phyloP scores from a whole-genome alignment of 2,329 filamentous ascomycete species.

The Beauveria sp. region DNA sequence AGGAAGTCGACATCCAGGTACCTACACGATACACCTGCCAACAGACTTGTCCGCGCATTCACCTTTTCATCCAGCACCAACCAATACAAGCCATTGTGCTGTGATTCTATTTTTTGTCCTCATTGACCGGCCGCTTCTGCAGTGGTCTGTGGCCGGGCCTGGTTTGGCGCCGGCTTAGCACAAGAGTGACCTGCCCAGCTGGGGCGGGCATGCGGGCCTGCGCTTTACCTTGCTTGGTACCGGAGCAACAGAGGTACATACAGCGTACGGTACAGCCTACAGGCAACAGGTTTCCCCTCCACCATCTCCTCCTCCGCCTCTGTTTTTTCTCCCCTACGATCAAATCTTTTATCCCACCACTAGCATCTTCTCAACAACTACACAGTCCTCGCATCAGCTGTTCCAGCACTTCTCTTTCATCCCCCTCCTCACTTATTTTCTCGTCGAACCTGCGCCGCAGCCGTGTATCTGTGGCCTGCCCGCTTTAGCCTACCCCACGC shows the following conservation, averaged over 20 bases:
- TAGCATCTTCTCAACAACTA: neutral
- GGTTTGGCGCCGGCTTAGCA: slow-evolving; percentile 5
- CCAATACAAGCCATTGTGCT: neutral
- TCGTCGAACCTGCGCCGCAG: neutral
- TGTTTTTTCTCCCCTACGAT: neutral
- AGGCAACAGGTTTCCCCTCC: slow-evolving; percentile 1
- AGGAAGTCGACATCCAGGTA: neutral
- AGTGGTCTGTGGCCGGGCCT: neutral
- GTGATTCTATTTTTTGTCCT: neutral
- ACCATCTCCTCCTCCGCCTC: neutral
- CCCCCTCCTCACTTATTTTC: neutral
- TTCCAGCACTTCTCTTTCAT: neutral
- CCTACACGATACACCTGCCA: neutral
- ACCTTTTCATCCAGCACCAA: neutral
- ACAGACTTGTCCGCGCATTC: neutral
- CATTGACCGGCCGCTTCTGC: neutral
- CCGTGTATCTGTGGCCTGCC: neutral
- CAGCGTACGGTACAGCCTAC: neutral
- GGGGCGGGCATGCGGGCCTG: neutral
- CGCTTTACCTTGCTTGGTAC: neutral
- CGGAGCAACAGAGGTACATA: neutral
- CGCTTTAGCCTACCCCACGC: slow-evolving; percentile 4
- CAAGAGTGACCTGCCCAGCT: neutral
- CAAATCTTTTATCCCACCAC: neutral
- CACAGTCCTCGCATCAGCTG: neutral